These are phyloP conservation scores for Colletotrichum tabaci DNA, from an alignment of 2,329 filamentous ascomycete species.

Conservation along the genomic window DNA sequence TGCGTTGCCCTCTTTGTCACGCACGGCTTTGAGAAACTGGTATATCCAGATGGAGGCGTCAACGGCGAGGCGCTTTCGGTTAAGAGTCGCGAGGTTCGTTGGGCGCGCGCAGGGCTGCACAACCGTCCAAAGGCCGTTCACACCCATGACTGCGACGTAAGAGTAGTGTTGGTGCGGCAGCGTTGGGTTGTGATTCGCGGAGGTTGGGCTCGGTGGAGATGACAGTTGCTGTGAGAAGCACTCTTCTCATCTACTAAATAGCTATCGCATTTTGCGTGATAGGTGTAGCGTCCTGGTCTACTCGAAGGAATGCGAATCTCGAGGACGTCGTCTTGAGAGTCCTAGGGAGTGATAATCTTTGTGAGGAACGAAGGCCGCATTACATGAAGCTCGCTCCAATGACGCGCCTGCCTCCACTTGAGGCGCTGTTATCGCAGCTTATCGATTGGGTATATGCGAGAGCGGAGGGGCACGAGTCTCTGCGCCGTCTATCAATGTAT, in stretches of 20 bases:
- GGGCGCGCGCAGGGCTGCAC: constrained; percentile 95
- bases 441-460: constrained; percentile 31
- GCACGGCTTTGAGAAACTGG: constrained; percentile 98
- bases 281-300: constrained; percentile 1
- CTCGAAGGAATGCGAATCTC: neutral
- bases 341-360: neutral
- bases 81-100: constrained; percentile 95
- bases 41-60: constrained; percentile 99
- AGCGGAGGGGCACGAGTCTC: constrained; percentile 1
- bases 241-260: constrained; percentile 38
- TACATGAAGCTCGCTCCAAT: constrained; percentile 25
- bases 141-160: constrained; percentile 80
- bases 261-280: constrained; percentile 29
- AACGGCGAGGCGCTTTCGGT: constrained; percentile 95
- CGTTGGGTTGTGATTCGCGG: constrained; percentile 33
- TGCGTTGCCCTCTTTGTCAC: constrained; percentile 98
- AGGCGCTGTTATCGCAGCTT: constrained; percentile 31
- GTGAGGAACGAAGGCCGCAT: constrained; percentile 29
- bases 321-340: neutral
- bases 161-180: neutral
- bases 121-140: constrained; percentile 97
- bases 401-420: constrained; percentile 37
- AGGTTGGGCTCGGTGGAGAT: constrained; percentile 2
- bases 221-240: constrained; percentile 32
- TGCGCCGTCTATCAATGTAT: neutral